Evolutionary conservation across 805 yeast genomes (phyloP).

Genomic region (Ogataea zsoltii): DNA sequence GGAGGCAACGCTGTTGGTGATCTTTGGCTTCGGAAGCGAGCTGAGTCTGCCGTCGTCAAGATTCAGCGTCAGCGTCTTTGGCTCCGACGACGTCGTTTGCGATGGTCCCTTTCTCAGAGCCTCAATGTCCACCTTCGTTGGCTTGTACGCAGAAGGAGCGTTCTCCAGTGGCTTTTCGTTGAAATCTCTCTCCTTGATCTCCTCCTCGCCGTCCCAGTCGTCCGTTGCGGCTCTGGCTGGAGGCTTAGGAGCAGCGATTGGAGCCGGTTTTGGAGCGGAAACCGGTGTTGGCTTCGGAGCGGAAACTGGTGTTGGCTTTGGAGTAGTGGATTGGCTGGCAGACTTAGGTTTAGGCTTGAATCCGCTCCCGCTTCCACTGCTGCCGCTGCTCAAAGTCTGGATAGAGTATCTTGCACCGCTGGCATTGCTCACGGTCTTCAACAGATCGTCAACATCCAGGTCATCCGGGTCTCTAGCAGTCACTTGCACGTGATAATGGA

Average conservation of each 20-base stretch:
- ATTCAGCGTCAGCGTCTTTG: conserved; percentile 26
- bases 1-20: conserved; percentile 48
- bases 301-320: conserved; percentile 40
- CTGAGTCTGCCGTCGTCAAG: conserved; percentile 52
- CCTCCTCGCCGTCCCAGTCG: conserved; percentile 74
- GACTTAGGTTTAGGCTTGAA: conserved; percentile 3
- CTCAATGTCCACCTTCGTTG: conserved; percentile 61
- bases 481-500: conserved; percentile 93
- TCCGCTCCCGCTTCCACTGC: neutral
- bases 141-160: conserved; percentile 64
- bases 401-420: conserved; percentile 94
- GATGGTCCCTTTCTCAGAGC: conserved; percentile 52
- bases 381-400: conserved; percentile 36
- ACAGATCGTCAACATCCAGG: conserved; percentile 72
- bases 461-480: conserved; percentile 96
- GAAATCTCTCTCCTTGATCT: conserved; percentile 55
- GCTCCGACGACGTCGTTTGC: conserved; percentile 41
- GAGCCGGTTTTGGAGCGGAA: conserved; percentile 10
- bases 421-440: conserved; percentile 79
- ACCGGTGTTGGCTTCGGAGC: conserved; percentile 31
- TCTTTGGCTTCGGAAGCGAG: conserved; percentile 65
- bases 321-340: conserved; percentile 9
- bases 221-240: conserved; percentile 48
- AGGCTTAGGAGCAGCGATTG: conserved; percentile 9
- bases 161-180: conserved; percentile 48